Base-by-base conservation (phyloP, 139 green algal species). In the Picochlorum sp. region DNA sequence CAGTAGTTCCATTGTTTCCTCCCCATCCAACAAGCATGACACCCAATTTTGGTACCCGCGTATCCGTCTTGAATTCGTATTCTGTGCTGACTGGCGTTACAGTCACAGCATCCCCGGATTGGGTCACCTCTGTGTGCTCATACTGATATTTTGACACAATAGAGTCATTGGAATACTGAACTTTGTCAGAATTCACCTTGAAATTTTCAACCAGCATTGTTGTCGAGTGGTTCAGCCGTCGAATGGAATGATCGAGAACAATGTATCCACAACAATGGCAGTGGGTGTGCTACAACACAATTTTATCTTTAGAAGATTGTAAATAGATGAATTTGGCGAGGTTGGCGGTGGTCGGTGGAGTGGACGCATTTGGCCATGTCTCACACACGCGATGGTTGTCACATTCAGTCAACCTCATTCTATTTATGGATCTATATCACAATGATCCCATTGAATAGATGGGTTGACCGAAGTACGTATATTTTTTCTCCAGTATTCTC, bases 21-120 rank as follows among this genome's bases (percentile, higher is more conserved):
- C 94, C 94, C 80, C 84, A 91, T 44, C 94, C 94, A 5, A 99
- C 94, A 0, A 99, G 86, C 94, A 99, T 98, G 3, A 99, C 84
- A 9, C 91, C 94, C 3, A 99, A 75, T 80, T 98, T 99, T 4
- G 94, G 94, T 4, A 99, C 86, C 3, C 72, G 68, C 3, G 77
- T 84, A 66, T 89, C 64, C 11, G 89, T 95, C 20, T 71, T 74
- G 63, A 99, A 97, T 59, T 95, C 65, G 58, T 90, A 97, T 7
- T 67, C 69, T n/a, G 68, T 77, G 10, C 52, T 75, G 11, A 57
- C 82, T 0, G 93, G 93, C 62, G 78, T 80, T 4, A 97, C 81
- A 5, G 77, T 72, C 86, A 83, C 95, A 23, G 79, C 78, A 41
- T 85, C 87, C 10, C 85, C 81, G 3, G 63, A 75, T 57, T 82